A percentile compares a stretch with the other conserved stretches of the same genome.
Evolutionary conservation across 768 basidiomycete genomes (phyloP).

Genomic region (Symmetrospora coprosmae): DNA sequence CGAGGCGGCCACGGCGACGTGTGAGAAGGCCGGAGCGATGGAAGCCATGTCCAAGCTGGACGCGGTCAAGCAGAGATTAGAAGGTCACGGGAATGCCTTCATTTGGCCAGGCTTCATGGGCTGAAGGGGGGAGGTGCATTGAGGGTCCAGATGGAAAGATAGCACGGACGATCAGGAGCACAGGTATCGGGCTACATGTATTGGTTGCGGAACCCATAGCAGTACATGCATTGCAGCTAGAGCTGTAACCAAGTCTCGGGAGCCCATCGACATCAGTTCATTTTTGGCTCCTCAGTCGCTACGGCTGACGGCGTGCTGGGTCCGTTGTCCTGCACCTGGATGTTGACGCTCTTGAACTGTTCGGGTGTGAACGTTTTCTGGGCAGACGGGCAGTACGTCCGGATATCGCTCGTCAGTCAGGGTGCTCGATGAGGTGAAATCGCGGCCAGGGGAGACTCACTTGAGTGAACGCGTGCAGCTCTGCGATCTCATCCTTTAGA

Average conservation of each 20-base stretch:
- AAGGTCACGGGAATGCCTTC: neutral
- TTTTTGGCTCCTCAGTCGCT: neutral
- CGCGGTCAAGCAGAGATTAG: constrained; percentile 26
- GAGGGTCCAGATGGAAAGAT: neutral
- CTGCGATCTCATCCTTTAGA: constrained; percentile 32
- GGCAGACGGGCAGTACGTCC: too few relatives aligned
- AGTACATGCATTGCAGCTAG: too few relatives aligned
- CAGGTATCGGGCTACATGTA: too few relatives aligned
- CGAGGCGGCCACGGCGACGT: constrained; percentile 33
- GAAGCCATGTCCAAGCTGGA: constrained; percentile 31
- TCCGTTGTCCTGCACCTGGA: constrained; percentile 14
- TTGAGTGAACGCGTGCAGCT: constrained; percentile 33
- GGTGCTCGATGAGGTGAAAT: neutral
- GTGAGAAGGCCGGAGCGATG: constrained; percentile 33
- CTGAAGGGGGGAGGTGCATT: neutral
- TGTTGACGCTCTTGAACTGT: constrained; percentile 28
- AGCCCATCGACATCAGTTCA: too few relatives aligned
- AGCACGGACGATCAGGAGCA: neutral
- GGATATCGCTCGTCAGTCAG: too few relatives aligned
- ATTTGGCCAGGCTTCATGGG: neutral
- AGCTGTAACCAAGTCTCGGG: too few relatives aligned
- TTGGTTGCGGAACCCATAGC: too few relatives aligned
- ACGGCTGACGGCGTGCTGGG: constrained; percentile 4
- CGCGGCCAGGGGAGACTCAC: neutral
- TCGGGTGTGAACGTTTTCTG: constrained; percentile 32